A percentile compares a stretch with the other conserved stretches of the same genome.
Conservation (phyloP, 2,329 filamentous ascomycete genomes). For the Pyrenochaeta sp. region DNA sequence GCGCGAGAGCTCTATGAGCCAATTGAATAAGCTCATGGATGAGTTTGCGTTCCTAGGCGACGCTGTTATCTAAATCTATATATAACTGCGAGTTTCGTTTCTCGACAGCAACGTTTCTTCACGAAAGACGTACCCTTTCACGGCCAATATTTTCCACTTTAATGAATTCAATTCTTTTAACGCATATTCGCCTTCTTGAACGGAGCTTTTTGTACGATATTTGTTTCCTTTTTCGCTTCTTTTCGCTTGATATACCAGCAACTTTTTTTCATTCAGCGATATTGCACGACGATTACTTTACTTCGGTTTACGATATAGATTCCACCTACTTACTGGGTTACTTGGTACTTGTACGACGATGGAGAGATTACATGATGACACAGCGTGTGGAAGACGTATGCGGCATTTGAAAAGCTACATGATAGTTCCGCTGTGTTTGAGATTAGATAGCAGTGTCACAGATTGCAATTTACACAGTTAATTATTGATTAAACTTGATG, state of each 20-base stretch:
- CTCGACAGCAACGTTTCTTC: background rate
- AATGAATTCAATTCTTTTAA: background rate
- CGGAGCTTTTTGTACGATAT: background rate
- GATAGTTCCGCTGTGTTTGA: background rate
- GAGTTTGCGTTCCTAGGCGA: slow-evolving; percentile 48
- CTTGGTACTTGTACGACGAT: background rate
- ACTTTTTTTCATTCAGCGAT: background rate
- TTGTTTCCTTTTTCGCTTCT: background rate
- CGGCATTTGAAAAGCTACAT: background rate
- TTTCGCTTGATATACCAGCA: background rate
- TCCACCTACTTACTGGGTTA: background rate
- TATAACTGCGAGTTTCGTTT: background rate
- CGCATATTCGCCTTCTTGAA: background rate
- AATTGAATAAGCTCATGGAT: slow-evolving; percentile 36
- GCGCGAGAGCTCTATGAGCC: slow-evolving; percentile 33
- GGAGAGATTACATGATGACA: background rate
- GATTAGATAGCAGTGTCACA: background rate
- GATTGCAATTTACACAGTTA: background rate
- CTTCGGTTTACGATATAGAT: background rate
- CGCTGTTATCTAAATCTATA: slow-evolving; percentile 32
- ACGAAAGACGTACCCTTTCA: background rate
- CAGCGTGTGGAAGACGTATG: no score
- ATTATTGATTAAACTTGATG: background rate
- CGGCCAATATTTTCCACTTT: background rate
- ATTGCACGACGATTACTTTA: background rate